Conservation (phyloP, 148 eudicot species). For the Cornus florida region DNA sequence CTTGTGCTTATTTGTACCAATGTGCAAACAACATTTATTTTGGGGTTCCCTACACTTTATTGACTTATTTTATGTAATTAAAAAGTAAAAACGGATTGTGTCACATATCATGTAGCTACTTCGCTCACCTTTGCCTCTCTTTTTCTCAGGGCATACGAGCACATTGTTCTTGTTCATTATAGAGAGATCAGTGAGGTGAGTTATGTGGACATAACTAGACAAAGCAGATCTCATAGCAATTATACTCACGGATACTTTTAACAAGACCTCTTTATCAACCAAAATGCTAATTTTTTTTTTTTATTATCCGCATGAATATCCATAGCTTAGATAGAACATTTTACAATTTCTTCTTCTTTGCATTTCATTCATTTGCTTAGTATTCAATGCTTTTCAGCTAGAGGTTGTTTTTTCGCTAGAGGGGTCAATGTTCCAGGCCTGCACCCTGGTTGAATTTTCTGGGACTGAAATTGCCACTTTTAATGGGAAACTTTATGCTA, state of each 20-base stretch:
- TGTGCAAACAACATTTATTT: background rate
- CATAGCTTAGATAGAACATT: slow-evolving; percentile 1
- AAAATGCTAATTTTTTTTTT: background rate
- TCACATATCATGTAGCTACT: background rate
- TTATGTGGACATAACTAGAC: slow-evolving; percentile 4
- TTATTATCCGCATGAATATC: background rate
- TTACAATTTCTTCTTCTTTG: background rate
- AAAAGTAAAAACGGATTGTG: background rate
- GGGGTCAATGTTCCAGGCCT: background rate
- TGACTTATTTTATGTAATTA: background rate
- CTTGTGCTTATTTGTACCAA: background rate
- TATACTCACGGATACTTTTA: background rate
- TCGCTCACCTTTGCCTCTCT: background rate
- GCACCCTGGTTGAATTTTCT: background rate
- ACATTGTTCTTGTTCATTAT: slow-evolving; percentile 98
- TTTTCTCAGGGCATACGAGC: slow-evolving; percentile 65
- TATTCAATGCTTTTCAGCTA: background rate
- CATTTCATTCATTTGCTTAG: slow-evolving; percentile 1
- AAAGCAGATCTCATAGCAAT: background rate
- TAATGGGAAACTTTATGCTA: background rate
- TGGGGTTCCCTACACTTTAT: background rate
- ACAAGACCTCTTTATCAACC: background rate
- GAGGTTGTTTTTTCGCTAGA: background rate
- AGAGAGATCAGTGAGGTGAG: slow-evolving; percentile 83
- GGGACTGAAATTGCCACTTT: slow-evolving; percentile 5